Conservation (phyloP, 2,329 filamentous ascomycete genomes). For the Emergomyces africanus region DNA sequence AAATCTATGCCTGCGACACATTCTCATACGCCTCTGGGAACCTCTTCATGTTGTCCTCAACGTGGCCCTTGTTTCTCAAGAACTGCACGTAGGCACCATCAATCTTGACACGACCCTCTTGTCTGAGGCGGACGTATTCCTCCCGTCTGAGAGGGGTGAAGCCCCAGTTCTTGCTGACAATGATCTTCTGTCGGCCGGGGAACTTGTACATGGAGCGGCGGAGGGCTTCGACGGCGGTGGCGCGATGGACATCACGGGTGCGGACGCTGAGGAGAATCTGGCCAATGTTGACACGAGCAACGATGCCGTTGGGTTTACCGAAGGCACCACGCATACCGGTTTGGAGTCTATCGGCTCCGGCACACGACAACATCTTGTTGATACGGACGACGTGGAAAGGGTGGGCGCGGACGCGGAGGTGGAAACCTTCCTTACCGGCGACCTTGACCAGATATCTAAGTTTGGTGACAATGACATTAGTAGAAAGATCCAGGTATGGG, state of each 20-base stretch:
- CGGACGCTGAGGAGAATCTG: constrained; percentile 97
- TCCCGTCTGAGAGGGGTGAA: constrained; percentile 98
- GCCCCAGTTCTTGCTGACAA: constrained; percentile 99
- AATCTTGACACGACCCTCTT: constrained; percentile 83
- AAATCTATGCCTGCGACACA: constrained; percentile 32
- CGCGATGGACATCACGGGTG: constrained; percentile 89
- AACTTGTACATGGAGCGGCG: constrained; percentile 99
- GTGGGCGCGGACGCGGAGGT: constrained; percentile 70
- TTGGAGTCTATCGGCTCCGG: constrained; percentile 99
- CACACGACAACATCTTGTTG: constrained; percentile 99
- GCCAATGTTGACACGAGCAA: constrained; percentile 99
- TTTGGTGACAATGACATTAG: background rate
- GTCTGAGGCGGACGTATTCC: constrained; percentile 93
- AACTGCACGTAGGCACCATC: constrained; percentile 99
- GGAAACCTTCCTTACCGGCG: constrained; percentile 59
- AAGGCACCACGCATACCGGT: constrained; percentile 99
- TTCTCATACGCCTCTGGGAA: constrained; percentile 76
- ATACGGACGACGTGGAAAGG: constrained; percentile 99
- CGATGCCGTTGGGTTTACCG: constrained; percentile 98
- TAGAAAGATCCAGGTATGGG: constrained; percentile 34
- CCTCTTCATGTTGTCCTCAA: constrained; percentile 77
- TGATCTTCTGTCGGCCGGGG: constrained; percentile 99
- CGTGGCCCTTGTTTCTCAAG: constrained; percentile 81
- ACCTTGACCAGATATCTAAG: constrained; percentile 54
- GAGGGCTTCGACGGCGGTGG: constrained; percentile 92